Percentiles rank a stretch among this genome's conserved stretches.
These are phyloP conservation scores for Actinomortierella ambigua DNA, from an alignment of 371 early-diverging fungal genomes.

Conservation along the genomic window DNA sequence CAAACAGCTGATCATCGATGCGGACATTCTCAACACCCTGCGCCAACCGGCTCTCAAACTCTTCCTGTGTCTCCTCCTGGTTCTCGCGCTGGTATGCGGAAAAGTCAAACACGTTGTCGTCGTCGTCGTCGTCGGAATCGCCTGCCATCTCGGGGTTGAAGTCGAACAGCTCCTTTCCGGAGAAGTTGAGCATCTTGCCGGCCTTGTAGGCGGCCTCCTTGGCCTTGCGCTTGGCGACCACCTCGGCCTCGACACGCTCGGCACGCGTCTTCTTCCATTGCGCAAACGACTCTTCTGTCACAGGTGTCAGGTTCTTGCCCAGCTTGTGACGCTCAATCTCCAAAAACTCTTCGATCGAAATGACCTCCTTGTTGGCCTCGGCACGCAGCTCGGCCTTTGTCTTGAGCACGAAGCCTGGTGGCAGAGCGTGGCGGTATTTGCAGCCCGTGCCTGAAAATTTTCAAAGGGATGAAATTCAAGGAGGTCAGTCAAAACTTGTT, in stretches of 20 bases:
- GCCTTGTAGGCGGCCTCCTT: slow-evolving; percentile 93
- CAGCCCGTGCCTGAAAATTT: slow-evolving; percentile 70
- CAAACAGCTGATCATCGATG: slow-evolving; percentile 38
- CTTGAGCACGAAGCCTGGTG: slow-evolving; percentile 96
- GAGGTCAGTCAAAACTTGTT: slow-evolving; percentile 1
- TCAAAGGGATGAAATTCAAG: neutral
- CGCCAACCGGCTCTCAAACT: slow-evolving; percentile 34
- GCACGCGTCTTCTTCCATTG: slow-evolving; percentile 95
- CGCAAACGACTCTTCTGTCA: slow-evolving; percentile 94
- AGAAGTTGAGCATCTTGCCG: slow-evolving; percentile 91
- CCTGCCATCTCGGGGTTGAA: slow-evolving; percentile 92
- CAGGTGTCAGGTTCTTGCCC: slow-evolving; percentile 92
- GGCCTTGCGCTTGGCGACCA: slow-evolving; percentile 67
- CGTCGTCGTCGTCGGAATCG: slow-evolving; percentile 80
- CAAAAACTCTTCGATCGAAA: slow-evolving; percentile 95
- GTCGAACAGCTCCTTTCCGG: slow-evolving; percentile 97
- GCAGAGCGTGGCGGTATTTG: slow-evolving; percentile 97
- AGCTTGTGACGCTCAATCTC: slow-evolving; percentile 97
- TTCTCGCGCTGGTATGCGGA: slow-evolving; percentile 58
- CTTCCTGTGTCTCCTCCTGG: slow-evolving; percentile 45
- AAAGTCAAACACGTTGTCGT: slow-evolving; percentile 68
- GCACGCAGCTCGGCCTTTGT: slow-evolving; percentile 78
- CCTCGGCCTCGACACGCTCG: slow-evolving; percentile 75
- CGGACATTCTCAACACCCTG: slow-evolving; percentile 22
- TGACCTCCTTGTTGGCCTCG: slow-evolving; percentile 78